Base-by-base conservation (phyloP, 306 rosid genomes). In the Malus sieversii region DNA sequence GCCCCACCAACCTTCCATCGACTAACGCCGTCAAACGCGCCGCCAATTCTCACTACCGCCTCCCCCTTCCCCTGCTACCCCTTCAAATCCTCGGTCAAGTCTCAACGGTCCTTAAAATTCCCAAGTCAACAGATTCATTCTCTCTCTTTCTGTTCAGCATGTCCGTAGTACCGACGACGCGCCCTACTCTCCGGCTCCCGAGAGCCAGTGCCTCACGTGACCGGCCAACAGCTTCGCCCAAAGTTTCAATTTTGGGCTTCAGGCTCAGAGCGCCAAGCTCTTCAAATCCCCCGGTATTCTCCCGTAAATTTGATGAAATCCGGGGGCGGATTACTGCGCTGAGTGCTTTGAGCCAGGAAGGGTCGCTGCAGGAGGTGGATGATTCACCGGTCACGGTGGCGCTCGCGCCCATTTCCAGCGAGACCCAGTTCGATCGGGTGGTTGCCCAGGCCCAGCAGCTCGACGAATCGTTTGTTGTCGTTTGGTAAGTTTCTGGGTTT, bases 361-460 rank as follows among this genome's bases (percentile, higher is more conserved):
- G 82, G 71, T 70, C 87, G 45, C 27, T 83, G 71, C 84, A 74
- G 52, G 84, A 81, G 78, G 77, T 80, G 42, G 84, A 83, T 79
- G 89, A 89, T 16, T 83, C 90, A 29, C 89, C 89, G 23, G 80
- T 73, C 23, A 84, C 90, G 14, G 52, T 89, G 33, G 78, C 73
- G 66, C 90, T 86, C 48, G 55, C n/a, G 40, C 83, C 88, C 59
- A 75, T 89, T 68, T 38, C 76, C 48, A 67, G 85, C 81, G 90
- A 89, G 72, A 45, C 25, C 82, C 81, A 83, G 20, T 86, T 89
- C 58, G 90, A 89, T 68, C 80, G 77, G 79, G 80, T 82, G 46
- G 66, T 85, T 66, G 79, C 77, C 19, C 84, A 83, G 65, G 84
- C 88, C 2, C 84, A 77, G 69, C 81, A 78, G 55, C 82, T 76